These are phyloP conservation scores for Mycena olivaceomarginata DNA, from an alignment of 768 basidiomycete genomes.

Conservation along the genomic window DNA sequence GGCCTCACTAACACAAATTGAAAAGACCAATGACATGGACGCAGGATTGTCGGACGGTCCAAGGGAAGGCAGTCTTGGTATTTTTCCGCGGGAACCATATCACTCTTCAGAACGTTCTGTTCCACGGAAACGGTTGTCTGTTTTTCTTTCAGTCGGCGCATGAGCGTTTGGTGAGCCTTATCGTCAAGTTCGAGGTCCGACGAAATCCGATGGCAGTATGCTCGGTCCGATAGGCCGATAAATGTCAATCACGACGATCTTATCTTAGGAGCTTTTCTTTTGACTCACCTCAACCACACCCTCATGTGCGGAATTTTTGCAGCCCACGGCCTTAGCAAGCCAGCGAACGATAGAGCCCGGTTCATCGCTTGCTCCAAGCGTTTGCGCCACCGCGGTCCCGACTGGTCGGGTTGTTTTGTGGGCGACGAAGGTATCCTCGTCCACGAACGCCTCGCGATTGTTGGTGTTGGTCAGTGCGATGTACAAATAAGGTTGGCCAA, in stretches of 20 bases:
- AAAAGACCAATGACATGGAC: too few relatives aligned
- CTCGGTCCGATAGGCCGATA: slow-evolving; percentile 23
- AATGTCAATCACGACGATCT: neutral
- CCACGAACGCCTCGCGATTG: slow-evolving; percentile 97
- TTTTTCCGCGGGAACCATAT: too few relatives aligned
- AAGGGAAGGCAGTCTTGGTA: too few relatives aligned
- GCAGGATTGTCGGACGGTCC: too few relatives aligned
- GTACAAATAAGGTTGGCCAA: neutral
- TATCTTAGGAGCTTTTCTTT: slow-evolving; percentile 25
- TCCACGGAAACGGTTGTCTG: too few relatives aligned
- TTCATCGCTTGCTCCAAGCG: slow-evolving; percentile 93
- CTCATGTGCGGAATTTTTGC: slow-evolving; percentile 96
- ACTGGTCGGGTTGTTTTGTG: slow-evolving; percentile 98
- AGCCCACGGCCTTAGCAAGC: slow-evolving; percentile 86
- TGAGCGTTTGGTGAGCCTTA: too few relatives aligned
- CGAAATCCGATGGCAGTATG: neutral
- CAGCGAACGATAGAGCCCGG: slow-evolving; percentile 79
- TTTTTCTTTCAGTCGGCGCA: too few relatives aligned
- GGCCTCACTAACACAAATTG: too few relatives aligned
- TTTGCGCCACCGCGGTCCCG: slow-evolving; percentile 95
- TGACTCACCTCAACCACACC: slow-evolving; percentile 29
- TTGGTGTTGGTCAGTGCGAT: slow-evolving; percentile 89
- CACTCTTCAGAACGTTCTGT: too few relatives aligned
- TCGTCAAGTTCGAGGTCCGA: neutral
- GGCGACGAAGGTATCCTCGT: slow-evolving; percentile 89